A percentile compares a stretch with the other conserved stretches of the same genome.
Evolutionary conservation across 2,329 filamentous ascomycete species (phyloP).

Genomic region (Pyrenophora tritici-repentis): DNA sequence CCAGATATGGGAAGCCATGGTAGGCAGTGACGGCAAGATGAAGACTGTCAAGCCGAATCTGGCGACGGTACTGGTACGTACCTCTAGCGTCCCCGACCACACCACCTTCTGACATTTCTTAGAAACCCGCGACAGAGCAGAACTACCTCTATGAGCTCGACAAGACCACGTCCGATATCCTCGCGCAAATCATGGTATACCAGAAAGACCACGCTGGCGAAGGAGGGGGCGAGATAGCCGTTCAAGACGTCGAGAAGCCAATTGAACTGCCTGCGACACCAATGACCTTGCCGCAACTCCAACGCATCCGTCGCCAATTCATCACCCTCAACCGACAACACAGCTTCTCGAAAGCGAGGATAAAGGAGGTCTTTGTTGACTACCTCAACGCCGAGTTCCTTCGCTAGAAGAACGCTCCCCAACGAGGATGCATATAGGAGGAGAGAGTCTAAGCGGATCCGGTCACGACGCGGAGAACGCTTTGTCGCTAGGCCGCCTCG

Average conservation of each 20-base stretch:
- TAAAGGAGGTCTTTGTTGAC: conserved; percentile 47
- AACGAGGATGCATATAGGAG: too few species aligned
- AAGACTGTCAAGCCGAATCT: conserved; percentile 74
- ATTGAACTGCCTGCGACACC: conserved; percentile 70
- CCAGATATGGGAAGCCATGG: conserved; percentile 74
- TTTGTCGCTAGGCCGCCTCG: too few species aligned
- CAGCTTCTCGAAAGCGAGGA: conserved; percentile 47
- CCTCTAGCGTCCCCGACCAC: not conserved
- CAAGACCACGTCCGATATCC: conserved; percentile 75
- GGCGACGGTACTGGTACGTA: conserved; percentile 67
- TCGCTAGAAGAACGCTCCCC: conserved; percentile 23
- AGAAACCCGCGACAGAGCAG: conserved; percentile 64
- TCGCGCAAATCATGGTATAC: conserved; percentile 70
- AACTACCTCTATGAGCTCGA: conserved; percentile 84
- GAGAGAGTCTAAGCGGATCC: too few species aligned
- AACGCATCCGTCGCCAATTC: conserved; percentile 77
- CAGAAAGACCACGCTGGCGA: conserved; percentile 68
- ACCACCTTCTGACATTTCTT: conserved; percentile 4
- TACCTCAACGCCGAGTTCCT: conserved; percentile 47
- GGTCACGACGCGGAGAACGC: too few species aligned
- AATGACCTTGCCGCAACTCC: conserved; percentile 74
- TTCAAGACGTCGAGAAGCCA: conserved; percentile 60
- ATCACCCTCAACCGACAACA: conserved; percentile 75
- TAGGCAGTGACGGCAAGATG: conserved; percentile 63
- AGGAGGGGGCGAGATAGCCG: conserved; percentile 62